A percentile compares a stretch with the other conserved stretches of the same genome.
Evolutionary conservation across 768 basidiomycete genomes (phyloP).

Genomic region (Trametes cingulata): DNA sequence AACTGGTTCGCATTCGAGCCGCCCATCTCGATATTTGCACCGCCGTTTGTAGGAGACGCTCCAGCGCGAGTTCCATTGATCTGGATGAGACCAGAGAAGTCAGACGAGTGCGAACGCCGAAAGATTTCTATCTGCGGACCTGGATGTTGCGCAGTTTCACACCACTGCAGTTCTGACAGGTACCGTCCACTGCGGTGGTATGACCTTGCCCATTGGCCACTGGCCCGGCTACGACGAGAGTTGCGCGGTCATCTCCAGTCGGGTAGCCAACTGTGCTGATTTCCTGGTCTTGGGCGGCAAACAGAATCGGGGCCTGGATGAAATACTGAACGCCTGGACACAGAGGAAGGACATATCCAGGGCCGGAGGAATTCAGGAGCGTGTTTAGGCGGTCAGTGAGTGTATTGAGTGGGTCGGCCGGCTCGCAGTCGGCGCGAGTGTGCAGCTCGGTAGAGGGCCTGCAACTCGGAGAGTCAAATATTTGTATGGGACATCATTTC

Average conservation of each 20-base stretch:
- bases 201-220: conserved; percentile 63
- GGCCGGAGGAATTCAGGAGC: conserved; percentile 63
- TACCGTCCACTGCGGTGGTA: conserved; percentile 71
- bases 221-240: conserved; percentile 67
- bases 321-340: conserved; percentile 65
- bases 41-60: conserved; percentile 54
- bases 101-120: neutral
- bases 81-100: conserved; percentile 37
- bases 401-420: conserved; percentile 61
- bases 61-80: conserved; percentile 71
- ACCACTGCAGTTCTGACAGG: conserved; percentile 57
- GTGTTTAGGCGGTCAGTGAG: conserved; percentile 65
- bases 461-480: neutral
- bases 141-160: conserved; percentile 72
- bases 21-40: conserved; percentile 85
- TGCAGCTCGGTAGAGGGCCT: conserved; percentile 6
- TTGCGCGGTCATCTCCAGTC: conserved; percentile 63
- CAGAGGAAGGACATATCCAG: conserved; percentile 64
- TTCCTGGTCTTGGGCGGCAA: conserved; percentile 70
- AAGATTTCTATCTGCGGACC: conserved; percentile 38
- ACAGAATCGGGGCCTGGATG: conserved; percentile 66
- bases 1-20: conserved; percentile 71
- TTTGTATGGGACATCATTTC: neutral
- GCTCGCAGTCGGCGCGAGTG: conserved; percentile 30
- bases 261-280: conserved; percentile 83